phyloP scores from a whole-genome alignment of 768 basidiomycete species.

The Ramaria sp. region DNA sequence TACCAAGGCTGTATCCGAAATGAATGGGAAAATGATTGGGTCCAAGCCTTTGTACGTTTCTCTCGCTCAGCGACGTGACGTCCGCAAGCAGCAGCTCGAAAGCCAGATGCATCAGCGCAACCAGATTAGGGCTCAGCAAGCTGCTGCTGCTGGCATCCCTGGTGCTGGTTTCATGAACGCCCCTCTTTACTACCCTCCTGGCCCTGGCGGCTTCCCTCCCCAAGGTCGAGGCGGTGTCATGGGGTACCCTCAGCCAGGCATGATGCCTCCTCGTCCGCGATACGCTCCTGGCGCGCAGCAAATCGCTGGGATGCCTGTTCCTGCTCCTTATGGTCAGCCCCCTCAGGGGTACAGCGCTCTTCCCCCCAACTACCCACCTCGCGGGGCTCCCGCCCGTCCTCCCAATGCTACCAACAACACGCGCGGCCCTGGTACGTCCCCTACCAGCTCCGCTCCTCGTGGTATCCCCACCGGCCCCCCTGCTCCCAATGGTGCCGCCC shows the following conservation, averaged over 20 bases:
- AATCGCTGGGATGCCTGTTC: slow-evolving; percentile 67
- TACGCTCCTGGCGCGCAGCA: slow-evolving; percentile 55
- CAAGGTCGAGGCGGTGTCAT: slow-evolving; percentile 64
- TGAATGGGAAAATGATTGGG: slow-evolving; percentile 99
- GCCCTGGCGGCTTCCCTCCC: slow-evolving; percentile 70
- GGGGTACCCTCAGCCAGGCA: slow-evolving; percentile 71
- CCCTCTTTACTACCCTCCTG: slow-evolving; percentile 79
- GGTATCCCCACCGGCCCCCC: slow-evolving; percentile 29
- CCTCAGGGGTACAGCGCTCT: slow-evolving; percentile 55
- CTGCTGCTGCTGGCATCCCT: slow-evolving; percentile 77
- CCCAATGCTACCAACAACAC: slow-evolving; percentile 34
- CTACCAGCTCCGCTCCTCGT: slow-evolving; percentile 34
- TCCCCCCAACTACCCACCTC: slow-evolving; percentile 51
- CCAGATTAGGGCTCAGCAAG: slow-evolving; percentile 94
- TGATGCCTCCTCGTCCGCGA: slow-evolving; percentile 82
- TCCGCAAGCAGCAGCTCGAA: slow-evolving; percentile 96
- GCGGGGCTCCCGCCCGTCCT: slow-evolving; percentile 50
- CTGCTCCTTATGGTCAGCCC: slow-evolving; percentile 62
- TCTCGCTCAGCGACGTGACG: slow-evolving; percentile 95
- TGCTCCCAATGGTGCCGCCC: slow-evolving; percentile 29
- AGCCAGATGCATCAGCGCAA: slow-evolving; percentile 98
- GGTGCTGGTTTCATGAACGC: slow-evolving; percentile 67
- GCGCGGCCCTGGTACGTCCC: slow-evolving; percentile 55
- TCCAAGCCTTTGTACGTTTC: slow-evolving; percentile 98
- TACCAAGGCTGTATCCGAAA: slow-evolving; percentile 97